Base-by-base conservation (phyloP, 1,284 basidiomycete genomes). In the Ustilago trichophora region DNA sequence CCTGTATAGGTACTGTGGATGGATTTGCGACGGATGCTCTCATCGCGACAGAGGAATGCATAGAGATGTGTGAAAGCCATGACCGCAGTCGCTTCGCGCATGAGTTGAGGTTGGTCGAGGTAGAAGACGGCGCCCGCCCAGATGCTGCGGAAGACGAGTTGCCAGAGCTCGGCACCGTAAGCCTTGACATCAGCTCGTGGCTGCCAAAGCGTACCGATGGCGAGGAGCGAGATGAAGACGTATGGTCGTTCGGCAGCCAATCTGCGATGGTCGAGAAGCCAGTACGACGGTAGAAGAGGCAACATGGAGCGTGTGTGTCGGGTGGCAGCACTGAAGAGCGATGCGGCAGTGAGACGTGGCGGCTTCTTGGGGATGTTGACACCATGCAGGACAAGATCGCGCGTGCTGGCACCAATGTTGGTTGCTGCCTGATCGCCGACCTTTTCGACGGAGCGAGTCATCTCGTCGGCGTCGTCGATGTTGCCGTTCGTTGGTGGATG, bases 281-380 rank as follows among this genome's bases (percentile, higher is more conserved):
- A 67, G 53, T 67, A 69, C 15, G 65, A 51, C 1, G 65, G 59
- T 7, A 69, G 25, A 13, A 56, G 10, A 2, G 65, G 65, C 40
- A 69, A 29, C 47, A 69, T 46, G 29, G 59, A 42, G 0, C 49
- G 54, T 2, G 46, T 58, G n/a, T 63, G 54, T 8, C 65, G 54
- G 3, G 59, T 64, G 0, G 59, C 59, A 19, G 58, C 55, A 33
- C 49, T 63, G 59, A 69, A 69, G 21, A 69, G 65, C 32, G 59
- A 63, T 4, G 55, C 59, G 3, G 65, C 65, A 4, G 59, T 69
- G 32, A 64, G 54, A 26, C 59, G 58, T 6, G 65, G 59, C 15
- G 65, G 65, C 48, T 69, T 69, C 43, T 63, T 69, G 33, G 65
- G 65, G 6, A 69, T 69, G 51, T 63, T 69, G 65, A 69, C 65